Percentiles rank a stretch among this genome's conserved stretches.
These are phyloP conservation scores for Melaleuca alternifolia DNA, from an alignment of 345 rosid species.

Conservation along the genomic window DNA sequence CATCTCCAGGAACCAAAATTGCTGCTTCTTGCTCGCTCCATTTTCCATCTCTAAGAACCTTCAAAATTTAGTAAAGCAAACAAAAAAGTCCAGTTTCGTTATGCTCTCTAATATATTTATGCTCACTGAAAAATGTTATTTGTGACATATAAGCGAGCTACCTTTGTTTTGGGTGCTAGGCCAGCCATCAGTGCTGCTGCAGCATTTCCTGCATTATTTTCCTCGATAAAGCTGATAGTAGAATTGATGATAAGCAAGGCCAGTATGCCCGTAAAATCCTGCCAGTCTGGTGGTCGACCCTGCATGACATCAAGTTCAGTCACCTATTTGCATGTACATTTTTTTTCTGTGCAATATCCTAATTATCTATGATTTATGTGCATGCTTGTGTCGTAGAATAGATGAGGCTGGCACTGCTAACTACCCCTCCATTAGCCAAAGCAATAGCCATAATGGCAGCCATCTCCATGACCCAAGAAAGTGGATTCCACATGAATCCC, in stretches of 20 bases:
- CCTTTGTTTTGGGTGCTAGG: slow-evolving; percentile 72
- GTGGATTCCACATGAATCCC: slow-evolving; percentile 95
- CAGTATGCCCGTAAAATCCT: slow-evolving; percentile 67
- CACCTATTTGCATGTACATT: background rate
- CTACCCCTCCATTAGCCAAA: slow-evolving; percentile 77
- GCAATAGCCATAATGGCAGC: slow-evolving; percentile 89
- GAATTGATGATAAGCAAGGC: slow-evolving; percentile 65
- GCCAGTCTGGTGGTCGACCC: slow-evolving; percentile 92
- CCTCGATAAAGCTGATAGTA: slow-evolving; percentile 75
- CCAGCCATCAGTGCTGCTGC: slow-evolving; percentile 77
- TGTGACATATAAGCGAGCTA: background rate
- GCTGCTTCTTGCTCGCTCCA: slow-evolving; percentile 79
- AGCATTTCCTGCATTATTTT: slow-evolving; percentile 84
- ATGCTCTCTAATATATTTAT: background rate
- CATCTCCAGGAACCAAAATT: slow-evolving; percentile 70
- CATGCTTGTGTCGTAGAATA: background rate
- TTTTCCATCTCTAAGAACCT: slow-evolving; percentile 68
- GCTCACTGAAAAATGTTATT: background rate
- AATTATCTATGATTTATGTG: background rate
- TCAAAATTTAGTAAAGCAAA: background rate
- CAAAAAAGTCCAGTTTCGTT: background rate
- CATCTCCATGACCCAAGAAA: slow-evolving; percentile 87
- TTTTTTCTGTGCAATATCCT: background rate
- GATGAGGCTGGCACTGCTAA: background rate
- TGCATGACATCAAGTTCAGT: slow-evolving; percentile 7